phyloP scores from a whole-genome alignment of 2,329 filamentous ascomycete species.

The Fonsecaea multimorphosa region DNA sequence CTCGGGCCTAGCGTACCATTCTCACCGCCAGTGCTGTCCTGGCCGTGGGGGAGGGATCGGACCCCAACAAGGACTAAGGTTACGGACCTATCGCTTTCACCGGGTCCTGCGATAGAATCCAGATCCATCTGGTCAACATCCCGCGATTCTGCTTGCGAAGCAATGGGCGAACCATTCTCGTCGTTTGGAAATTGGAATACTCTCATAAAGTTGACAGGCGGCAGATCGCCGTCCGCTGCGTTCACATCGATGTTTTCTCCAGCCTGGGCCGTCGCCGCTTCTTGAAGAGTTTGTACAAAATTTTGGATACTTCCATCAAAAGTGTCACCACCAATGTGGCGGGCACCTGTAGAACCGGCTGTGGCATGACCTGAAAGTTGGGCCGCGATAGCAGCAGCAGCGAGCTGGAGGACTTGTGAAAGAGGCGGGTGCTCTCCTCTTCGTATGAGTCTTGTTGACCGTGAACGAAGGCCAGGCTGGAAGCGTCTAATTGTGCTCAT shows the following conservation, averaged over 20 bases:
- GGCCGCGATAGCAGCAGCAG: constrained; percentile 68
- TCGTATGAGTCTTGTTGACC: constrained; percentile 59
- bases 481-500: constrained; percentile 48
- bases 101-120: constrained; percentile 51
- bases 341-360: constrained; percentile 61
- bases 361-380: constrained; percentile 68
- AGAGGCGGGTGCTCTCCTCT: constrained; percentile 68
- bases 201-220: constrained; percentile 70
- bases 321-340: constrained; percentile 60
- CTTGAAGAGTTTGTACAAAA: constrained; percentile 67
- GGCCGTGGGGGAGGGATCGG: constrained; percentile 65
- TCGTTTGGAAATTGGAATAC: constrained; percentile 71
- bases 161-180: constrained; percentile 42
- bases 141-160: constrained; percentile 40
- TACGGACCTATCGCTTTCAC: constrained; percentile 63
- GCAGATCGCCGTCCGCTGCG: constrained; percentile 51
- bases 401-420: constrained; percentile 66
- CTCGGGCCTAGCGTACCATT: constrained; percentile 45
- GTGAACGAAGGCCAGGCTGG: constrained; percentile 55
- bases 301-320: constrained; percentile 68
- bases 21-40: constrained; percentile 51
- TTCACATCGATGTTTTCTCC: constrained; percentile 49
- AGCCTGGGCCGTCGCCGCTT: constrained; percentile 64
- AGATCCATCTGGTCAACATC: constrained; percentile 48
- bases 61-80: constrained; percentile 74